A percentile compares a stretch with the other conserved stretches of the same genome.
phyloP scores from a whole-genome alignment of 768 basidiomycete genomes.

The Rhizopogon salebrosus region DNA sequence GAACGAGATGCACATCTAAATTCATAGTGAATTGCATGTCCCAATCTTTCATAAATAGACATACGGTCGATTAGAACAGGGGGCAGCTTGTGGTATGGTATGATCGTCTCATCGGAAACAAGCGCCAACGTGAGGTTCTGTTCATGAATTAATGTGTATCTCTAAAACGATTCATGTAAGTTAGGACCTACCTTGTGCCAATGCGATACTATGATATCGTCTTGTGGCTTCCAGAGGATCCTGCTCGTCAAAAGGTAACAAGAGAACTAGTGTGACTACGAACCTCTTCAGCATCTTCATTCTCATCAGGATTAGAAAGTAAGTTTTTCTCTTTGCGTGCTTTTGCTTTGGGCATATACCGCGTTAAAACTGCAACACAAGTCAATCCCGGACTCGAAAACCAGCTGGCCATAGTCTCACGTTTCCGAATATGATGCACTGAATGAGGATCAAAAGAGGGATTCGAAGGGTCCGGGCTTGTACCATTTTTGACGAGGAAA shows the following conservation, averaged over 20 bases:
- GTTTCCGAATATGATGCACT: constrained; percentile 70
- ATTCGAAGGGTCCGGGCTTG: constrained; percentile 59
- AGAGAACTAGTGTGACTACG: constrained; percentile 6
- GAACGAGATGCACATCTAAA: constrained; percentile 60
- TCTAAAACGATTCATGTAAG: neutral
- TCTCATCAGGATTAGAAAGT: constrained; percentile 38
- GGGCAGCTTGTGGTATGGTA: constrained; percentile 54
- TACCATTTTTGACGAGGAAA: constrained; percentile 62
- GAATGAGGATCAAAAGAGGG: constrained; percentile 46
- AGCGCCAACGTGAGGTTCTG: constrained; percentile 88
- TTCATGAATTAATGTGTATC: constrained; percentile 4
- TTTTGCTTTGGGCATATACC: constrained; percentile 72
- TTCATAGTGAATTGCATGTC: constrained; percentile 6
- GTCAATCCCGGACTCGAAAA: constrained; percentile 2
- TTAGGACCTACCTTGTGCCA: constrained; percentile 63
- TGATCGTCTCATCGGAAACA: constrained; percentile 58
- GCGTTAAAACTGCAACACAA: constrained; percentile 62
- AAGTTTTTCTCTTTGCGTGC: constrained; percentile 81
- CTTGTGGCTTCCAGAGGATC: constrained; percentile 27
- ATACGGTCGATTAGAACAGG: constrained; percentile 58
- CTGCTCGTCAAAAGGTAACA: constrained; percentile 1
- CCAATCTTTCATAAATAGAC: constrained; percentile 20
- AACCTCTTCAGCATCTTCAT: constrained; percentile 49
- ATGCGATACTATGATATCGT: constrained; percentile 68
- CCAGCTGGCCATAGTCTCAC: constrained; percentile 36